phyloP scores from a whole-genome alignment of 108 stramenopile species.

The Nitzschia sp. region DNA sequence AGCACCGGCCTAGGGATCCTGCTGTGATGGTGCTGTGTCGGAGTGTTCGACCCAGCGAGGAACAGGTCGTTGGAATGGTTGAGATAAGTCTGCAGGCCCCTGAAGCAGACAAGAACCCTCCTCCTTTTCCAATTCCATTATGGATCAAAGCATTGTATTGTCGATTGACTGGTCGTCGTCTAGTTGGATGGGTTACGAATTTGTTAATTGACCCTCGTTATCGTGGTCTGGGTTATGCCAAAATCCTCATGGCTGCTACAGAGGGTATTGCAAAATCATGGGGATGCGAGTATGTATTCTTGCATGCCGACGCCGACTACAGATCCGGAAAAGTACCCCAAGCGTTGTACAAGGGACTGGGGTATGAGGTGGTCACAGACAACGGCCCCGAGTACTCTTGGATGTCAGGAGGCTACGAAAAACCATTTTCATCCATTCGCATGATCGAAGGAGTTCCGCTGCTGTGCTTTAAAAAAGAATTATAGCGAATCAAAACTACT shows the following conservation, averaged over 20 bases:
- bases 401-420: constrained; percentile 43
- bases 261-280: constrained; percentile 69
- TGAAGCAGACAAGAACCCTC: constrained; percentile 56
- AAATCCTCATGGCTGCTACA: constrained; percentile 57
- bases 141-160: constrained; percentile 34
- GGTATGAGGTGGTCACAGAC: constrained; percentile 47
- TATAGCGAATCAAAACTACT: too few relatives aligned
- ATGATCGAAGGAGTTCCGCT: constrained; percentile 60
- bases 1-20: constrained; percentile 9
- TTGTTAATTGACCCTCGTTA: constrained; percentile 45
- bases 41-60: constrained; percentile 2
- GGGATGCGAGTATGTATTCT: constrained; percentile 49
- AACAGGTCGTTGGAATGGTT: constrained; percentile 61
- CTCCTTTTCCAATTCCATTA: constrained; percentile 56
- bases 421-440: constrained; percentile 23
- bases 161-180: not conserved
- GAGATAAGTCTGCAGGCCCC: constrained; percentile 70
- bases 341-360: constrained; percentile 50
- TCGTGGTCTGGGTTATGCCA: constrained; percentile 63
- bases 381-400: constrained; percentile 15
- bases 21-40: constrained; percentile 27
- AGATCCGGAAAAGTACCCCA: constrained; percentile 48
- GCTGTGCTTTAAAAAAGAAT: constrained; percentile 28
- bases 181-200: constrained; percentile 63
- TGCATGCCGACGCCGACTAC: constrained; percentile 73